Conservation (phyloP, 2,329 filamentous ascomycete species). For the Microdochium nivale region DNA sequence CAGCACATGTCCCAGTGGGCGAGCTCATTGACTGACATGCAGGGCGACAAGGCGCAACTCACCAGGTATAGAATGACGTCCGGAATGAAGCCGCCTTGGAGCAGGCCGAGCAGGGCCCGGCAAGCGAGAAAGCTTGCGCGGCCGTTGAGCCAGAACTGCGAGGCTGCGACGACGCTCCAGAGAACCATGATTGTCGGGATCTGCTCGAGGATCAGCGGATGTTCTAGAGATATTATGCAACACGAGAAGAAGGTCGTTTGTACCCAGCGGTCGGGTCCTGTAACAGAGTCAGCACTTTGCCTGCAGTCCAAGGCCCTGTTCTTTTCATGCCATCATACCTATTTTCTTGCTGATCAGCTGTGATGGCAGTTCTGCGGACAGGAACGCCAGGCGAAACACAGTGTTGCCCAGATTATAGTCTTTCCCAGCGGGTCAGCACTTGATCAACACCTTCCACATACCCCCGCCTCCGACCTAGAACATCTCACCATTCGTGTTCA, state of each 20-base stretch:
- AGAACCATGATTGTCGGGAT: conserved; percentile 25
- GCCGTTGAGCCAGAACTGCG: conserved; percentile 19
- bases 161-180: conserved; percentile 23
- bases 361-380: conserved; percentile 13
- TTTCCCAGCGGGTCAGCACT: not conserved
- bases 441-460: not conserved
- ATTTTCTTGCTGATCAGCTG: conserved; percentile 14
- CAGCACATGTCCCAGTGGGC: not conserved
- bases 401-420: conserved; percentile 11
- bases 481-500: conserved; percentile 32
- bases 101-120: conserved; percentile 20
- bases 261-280: conserved; percentile 20
- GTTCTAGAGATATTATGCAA: too few species aligned
- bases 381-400: conserved; percentile 7
- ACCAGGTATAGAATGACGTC: conserved; percentile 20
- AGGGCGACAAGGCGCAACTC: not conserved
- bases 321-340: too few species aligned
- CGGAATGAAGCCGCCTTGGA: conserved; percentile 26
- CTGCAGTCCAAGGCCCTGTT: too few species aligned
- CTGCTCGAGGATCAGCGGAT: conserved; percentile 1
- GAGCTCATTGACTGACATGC: conserved; percentile 1
- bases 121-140: conserved; percentile 19
- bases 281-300: not conserved
- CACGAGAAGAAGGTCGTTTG: too few species aligned
- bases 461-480: not conserved